These are phyloP conservation scores for Nothophoma quercina DNA, from an alignment of 2,329 filamentous ascomycete species.

Conservation along the genomic window DNA sequence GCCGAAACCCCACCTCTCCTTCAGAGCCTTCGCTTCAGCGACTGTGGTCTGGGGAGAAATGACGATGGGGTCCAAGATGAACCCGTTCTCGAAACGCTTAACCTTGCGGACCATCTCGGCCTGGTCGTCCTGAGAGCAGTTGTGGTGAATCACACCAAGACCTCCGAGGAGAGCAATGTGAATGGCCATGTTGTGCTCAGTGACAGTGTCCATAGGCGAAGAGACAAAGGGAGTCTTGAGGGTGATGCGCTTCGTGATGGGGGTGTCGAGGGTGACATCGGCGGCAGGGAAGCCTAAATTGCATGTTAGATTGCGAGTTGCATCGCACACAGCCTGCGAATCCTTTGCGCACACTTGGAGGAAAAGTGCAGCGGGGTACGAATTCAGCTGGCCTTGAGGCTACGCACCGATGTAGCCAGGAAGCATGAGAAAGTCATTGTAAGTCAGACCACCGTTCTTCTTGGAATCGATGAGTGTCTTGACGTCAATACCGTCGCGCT, in stretches of 20 bases:
- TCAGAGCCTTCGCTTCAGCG: slow-evolving; percentile 87
- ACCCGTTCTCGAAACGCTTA: slow-evolving; percentile 99
- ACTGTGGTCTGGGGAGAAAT: slow-evolving; percentile 88
- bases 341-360: slow-evolving; percentile 9
- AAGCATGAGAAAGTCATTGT: slow-evolving; percentile 97
- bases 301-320: slow-evolving; percentile 21
- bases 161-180: slow-evolving; percentile 91
- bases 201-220: slow-evolving; percentile 99
- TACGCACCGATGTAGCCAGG: slow-evolving; percentile 88
- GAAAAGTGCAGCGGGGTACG: not conserved
- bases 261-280: slow-evolving; percentile 85
- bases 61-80: slow-evolving; percentile 95
- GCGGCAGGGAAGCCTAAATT: slow-evolving; percentile 82
- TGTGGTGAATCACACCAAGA: slow-evolving; percentile 97
- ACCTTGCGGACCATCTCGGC: slow-evolving; percentile 99
- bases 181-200: slow-evolving; percentile 99
- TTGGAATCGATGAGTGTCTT: slow-evolving; percentile 88
- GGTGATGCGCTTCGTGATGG: slow-evolving; percentile 92
- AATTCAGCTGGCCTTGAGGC: slow-evolving; percentile 18
- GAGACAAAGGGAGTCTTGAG: slow-evolving; percentile 97
- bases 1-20: slow-evolving; percentile 98
- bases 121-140: slow-evolving; percentile 96
- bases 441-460: slow-evolving; percentile 91
- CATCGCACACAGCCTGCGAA: slow-evolving; percentile 6
- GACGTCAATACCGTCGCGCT: slow-evolving; percentile 85